Base-by-base conservation (phyloP, 176 grass and related monocot genomes). In the Aechmea fasciata region DNA sequence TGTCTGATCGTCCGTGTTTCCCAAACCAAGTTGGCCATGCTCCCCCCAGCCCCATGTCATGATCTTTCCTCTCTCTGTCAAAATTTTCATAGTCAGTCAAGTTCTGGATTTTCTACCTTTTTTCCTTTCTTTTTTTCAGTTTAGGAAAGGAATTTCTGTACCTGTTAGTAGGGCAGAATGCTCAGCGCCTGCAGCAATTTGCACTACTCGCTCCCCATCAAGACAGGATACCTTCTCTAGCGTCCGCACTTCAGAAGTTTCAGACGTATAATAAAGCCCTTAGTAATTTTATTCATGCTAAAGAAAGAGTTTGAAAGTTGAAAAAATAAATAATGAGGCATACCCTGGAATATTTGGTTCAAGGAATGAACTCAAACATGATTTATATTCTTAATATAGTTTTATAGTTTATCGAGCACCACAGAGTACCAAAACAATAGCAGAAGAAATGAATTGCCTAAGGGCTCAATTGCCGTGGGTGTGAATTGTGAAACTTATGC, bases 1-100 rank as follows among this genome's bases (percentile, higher is more conserved):
- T 51, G 69, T 73, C 67, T 87, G 81, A 76, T 92, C 89, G n/a
- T 51, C 72, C 6, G 79, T 78, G 61, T 83, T 72, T 20, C 86
- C 89, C 71, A 97, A 57, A 41, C 94, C 89, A 73, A 92, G 86
- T n/a, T 97, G 89, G 4, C 94, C 94, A 28, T 97, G 94, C 78
- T 93, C 94, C 71, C 89, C 94, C 89, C 89, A 97, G 24, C 94
- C 94, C 86, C 94, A 97, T 47, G 86, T 90, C 82, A 92, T 92
- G 59, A 87, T 26, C 0, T 53, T 48, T 72, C 86, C 89, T 67
- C 85, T 75, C 33, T 85, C 94, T 97, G 80, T 22, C 53, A 68
- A 65, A 0, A 77, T 41, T 41, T 41, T 41, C 33, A 0, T 6
- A 41, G 33, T 41, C 33, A 7, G 33, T 41, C 33, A 41, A 41